Base-by-base conservation (phyloP, 148 eudicot genomes). In the Rhododendron simsii region DNA sequence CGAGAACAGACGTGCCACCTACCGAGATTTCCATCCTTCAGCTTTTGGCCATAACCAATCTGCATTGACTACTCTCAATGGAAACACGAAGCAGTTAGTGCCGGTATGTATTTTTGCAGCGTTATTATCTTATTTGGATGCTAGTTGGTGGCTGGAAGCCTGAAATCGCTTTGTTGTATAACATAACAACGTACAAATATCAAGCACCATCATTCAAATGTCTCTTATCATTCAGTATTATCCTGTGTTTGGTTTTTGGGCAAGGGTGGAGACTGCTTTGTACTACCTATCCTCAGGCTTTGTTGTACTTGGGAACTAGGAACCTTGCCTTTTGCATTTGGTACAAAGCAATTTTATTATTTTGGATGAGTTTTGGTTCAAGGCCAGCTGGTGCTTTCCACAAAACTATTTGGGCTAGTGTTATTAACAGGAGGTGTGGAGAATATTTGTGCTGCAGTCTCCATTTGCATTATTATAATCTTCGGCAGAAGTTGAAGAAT, bases 1-100 rank as follows among this genome's bases (percentile, higher is more conserved):
- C 71, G 96, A 94, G 83, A 92, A 89, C 85, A 95, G 91, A 92
- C 98, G 99, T 82, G 92, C 88, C 69, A 91, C 96, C 15, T 96
- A 95, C 89, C 88, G 86, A 87, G 89, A 89, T 53, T 89, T 85
- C 59, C 88, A 85, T 80, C 91, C 90, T 65, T 69, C 82, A 61
- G 67, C 88, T 89, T 85, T 86, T 48, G 89, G 81, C 76, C 87
- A 85, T 77, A 91, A 90, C 76, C 65, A 87, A n/a, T 89, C 93
- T 53, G 83, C 87, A 44, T 87, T 92, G 63, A 84, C 88, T 65
- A 86, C 89, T 81, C 63, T 90, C 82, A 86, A 82, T 80, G 91
- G 91, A 86, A 90, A 90, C 67, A 84, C 84, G 78, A 92, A 91
- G 86, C 92, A 88, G 21, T 83, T 96, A 26, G 74, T 91, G 80